These are phyloP conservation scores for Carex scoparia DNA, from an alignment of 176 grass and related monocot species.

Conservation along the genomic window DNA sequence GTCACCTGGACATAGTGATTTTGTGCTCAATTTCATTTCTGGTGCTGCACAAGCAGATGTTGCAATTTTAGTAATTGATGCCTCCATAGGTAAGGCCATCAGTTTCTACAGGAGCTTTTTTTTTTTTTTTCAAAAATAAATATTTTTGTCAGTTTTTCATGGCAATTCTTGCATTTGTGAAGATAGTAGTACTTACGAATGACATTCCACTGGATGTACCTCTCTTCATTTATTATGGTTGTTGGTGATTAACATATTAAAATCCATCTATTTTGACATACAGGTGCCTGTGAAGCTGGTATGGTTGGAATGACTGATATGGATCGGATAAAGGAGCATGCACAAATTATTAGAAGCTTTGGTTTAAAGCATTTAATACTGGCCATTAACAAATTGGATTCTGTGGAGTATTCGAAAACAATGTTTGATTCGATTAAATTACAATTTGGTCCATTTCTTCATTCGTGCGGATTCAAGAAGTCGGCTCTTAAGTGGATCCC, in stretches of 20 bases:
- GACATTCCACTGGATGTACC: background rate
- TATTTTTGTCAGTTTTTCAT: background rate
- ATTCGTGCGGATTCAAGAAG: constrained; percentile 79
- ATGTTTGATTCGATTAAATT: constrained; percentile 58
- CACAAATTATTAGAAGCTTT: constrained; percentile 82
- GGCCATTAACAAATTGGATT: constrained; percentile 90
- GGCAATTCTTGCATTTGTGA: background rate
- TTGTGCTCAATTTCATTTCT: constrained; percentile 88
- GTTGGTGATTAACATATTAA: background rate
- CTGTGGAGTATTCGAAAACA: constrained; percentile 46
- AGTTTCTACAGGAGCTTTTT: background rate
- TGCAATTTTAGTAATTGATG: constrained; percentile 80
- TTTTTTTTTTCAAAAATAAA: background rate
- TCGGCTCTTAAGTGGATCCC: constrained; percentile 63
- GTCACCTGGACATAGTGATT: constrained; percentile 87
- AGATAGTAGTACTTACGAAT: background rate
- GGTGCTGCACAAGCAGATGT: constrained; percentile 73
- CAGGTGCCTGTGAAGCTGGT: constrained; percentile 70
- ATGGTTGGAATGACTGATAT: constrained; percentile 47
- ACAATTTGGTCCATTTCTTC: constrained; percentile 60
- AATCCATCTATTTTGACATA: background rate
- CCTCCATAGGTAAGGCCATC: constrained; percentile 38
- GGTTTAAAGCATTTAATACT: constrained; percentile 78
- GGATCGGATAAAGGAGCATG: constrained; percentile 84
- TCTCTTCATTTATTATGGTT: background rate